Conservation (phyloP, 495 filamentous ascomycete genomes). For the Hyphodiscus hymeniophilus region DNA sequence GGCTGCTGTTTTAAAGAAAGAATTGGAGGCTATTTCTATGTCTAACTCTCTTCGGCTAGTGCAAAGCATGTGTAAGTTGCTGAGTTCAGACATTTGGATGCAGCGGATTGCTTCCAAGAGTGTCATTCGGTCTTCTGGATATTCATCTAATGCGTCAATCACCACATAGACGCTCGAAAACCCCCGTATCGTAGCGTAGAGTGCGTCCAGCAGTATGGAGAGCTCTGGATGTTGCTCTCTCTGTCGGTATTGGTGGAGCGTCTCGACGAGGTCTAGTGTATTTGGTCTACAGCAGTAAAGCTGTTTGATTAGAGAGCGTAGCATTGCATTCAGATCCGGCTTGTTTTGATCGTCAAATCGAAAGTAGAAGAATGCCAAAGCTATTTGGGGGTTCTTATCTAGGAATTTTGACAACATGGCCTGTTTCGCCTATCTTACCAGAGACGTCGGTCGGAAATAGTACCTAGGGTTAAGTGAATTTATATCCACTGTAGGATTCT, state of each 20-base stretch:
- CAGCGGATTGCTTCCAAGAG: not conserved
- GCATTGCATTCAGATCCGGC: conserved; percentile 11
- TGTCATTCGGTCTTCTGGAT: conserved; percentile 1
- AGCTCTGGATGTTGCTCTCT: conserved; percentile 5
- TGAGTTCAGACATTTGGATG: not conserved
- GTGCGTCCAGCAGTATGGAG: conserved; percentile 3
- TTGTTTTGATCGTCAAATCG: conserved; percentile 25
- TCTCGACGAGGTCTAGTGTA: conserved; percentile 1
- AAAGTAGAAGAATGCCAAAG: conserved; percentile 27
- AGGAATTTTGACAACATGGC: too few species aligned
- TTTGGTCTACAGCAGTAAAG: conserved; percentile 1
- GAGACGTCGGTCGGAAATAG: too few species aligned
- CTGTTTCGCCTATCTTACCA: too few species aligned
- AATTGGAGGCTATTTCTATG: conserved; percentile 11
- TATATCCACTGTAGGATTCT: too few species aligned
- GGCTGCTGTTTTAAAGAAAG: not conserved
- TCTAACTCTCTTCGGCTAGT: conserved; percentile 24
- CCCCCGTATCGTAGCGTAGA: conserved; percentile 11
- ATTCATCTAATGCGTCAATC: conserved; percentile 20
- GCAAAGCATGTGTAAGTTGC: conserved; percentile 20
- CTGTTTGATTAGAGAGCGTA: conserved; percentile 13
- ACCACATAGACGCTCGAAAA: conserved; percentile 14
- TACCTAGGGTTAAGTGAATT: too few species aligned
- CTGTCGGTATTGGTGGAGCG: not conserved
- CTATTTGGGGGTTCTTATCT: not conserved